phyloP scores from a whole-genome alignment of 2,329 filamentous ascomycete species.

The Sclerotiophoma versabilis region DNA sequence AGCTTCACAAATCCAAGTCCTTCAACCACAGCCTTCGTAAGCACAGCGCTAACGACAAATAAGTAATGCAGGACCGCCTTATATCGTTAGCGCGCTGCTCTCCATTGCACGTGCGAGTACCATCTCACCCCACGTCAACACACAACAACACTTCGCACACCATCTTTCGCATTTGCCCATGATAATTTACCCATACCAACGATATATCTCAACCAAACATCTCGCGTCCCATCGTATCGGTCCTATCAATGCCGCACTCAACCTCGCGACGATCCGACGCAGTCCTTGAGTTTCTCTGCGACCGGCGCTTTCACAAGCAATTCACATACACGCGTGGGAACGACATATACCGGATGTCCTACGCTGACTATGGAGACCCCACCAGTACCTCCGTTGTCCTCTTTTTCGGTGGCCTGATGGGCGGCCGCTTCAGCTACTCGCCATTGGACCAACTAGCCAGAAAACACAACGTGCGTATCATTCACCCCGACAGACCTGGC shows the following conservation, averaged over 20 bases:
- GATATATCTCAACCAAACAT: too few relatives aligned
- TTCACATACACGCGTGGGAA: not conserved
- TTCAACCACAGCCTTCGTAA: too few relatives aligned
- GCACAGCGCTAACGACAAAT: too few relatives aligned
- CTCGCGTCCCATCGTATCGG: too few relatives aligned
- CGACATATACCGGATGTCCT: not conserved
- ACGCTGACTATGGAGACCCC: constrained; percentile 28
- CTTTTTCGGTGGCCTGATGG: constrained; percentile 32
- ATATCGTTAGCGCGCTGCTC: too few relatives aligned
- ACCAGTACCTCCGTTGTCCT: constrained; percentile 29
- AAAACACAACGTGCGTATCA: constrained; percentile 24
- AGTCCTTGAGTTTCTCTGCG: constrained; percentile 17
- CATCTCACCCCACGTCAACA: too few relatives aligned
- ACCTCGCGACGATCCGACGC: not conserved
- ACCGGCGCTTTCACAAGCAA: constrained; percentile 10
- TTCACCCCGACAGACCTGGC: constrained; percentile 31
- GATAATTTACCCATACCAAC: too few relatives aligned
- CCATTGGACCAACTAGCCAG: constrained; percentile 28
- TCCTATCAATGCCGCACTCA: not conserved
- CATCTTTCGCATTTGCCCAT: too few relatives aligned
- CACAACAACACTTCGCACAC: too few relatives aligned
- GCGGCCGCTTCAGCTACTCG: constrained; percentile 24
- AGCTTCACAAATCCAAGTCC: too few relatives aligned
- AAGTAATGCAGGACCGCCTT: too few relatives aligned
- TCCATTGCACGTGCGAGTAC: too few relatives aligned